These are phyloP conservation scores for Trichoderma reesei DNA, from an alignment of 495 filamentous ascomycete genomes.

Conservation along the genomic window DNA sequence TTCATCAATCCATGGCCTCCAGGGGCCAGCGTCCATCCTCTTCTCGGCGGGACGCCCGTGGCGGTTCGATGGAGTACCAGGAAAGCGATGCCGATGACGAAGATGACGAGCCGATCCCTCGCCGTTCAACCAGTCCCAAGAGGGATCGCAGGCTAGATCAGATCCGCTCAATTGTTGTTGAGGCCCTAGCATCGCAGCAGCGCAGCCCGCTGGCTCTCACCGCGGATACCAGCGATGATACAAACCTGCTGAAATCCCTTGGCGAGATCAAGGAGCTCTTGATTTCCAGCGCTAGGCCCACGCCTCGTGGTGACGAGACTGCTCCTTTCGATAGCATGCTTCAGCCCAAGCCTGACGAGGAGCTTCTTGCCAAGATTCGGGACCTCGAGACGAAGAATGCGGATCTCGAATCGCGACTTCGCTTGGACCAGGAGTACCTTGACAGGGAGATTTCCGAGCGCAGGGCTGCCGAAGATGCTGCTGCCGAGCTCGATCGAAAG, in stretches of 20 bases:
- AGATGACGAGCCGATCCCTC: conserved; percentile 59
- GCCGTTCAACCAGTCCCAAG: conserved; percentile 55
- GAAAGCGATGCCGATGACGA: conserved; percentile 94
- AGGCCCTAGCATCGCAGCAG: conserved; percentile 61
- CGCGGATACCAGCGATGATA: conserved; percentile 18
- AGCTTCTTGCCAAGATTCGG: conserved; percentile 22
- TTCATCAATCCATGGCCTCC: conserved; percentile 56
- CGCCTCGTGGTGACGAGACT: conserved; percentile 41
- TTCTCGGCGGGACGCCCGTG: conserved; percentile 40
- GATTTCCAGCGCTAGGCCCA: conserved; percentile 29
- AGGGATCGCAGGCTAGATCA: conserved; percentile 74
- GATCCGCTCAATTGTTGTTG: conserved; percentile 67
- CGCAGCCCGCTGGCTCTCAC: conserved; percentile 18
- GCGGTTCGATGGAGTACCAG: conserved; percentile 52
- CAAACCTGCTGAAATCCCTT: conserved; percentile 25
- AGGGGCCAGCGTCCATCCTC: conserved; percentile 32
- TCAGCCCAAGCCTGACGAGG: conserved; percentile 15
- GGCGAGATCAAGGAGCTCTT: conserved; percentile 43
- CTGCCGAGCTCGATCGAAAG: conserved; percentile 33
- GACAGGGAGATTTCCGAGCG: conserved; percentile 31
- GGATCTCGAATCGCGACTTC: conserved; percentile 39
- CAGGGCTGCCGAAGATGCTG: conserved; percentile 33
- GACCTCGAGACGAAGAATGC: conserved; percentile 31
- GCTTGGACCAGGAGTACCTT: conserved; percentile 28
- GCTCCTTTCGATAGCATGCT: not conserved